These are phyloP conservation scores for Aspergillus aculeatus DNA, from an alignment of 2,329 filamentous ascomycete species.

Conservation along the genomic window DNA sequence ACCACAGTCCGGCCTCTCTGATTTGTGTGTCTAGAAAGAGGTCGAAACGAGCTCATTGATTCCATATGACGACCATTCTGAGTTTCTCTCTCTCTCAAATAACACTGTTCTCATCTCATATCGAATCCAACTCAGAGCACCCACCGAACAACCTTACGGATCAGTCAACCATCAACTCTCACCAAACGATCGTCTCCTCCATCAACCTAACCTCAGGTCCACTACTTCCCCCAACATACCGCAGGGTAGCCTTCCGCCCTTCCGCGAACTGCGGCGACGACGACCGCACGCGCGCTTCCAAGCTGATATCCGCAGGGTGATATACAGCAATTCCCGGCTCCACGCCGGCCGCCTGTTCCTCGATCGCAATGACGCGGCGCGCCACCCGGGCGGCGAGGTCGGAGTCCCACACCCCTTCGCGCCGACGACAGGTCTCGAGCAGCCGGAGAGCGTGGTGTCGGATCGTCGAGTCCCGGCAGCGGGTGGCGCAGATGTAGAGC, in stretches of 20 bases:
- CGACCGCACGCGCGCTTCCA: background rate
- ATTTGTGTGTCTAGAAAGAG: no score
- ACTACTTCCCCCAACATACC: background rate
- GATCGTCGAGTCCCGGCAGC: conserved; percentile 5
- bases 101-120: no score
- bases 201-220: background rate
- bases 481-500: conserved; percentile 9
- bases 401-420: conserved; percentile 17
- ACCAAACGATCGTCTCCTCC: background rate
- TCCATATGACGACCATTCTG: no score
- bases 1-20: no score
- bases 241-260: background rate
- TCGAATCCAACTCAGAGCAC: no score
- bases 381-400: conserved; percentile 4
- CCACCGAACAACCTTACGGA: no score
- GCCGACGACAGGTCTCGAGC: conserved; percentile 9
- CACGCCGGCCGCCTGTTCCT: background rate
- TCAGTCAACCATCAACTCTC: no score
- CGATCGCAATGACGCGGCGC: background rate
- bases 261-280: background rate
- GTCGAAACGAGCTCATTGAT: no score
- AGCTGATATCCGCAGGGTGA: background rate
- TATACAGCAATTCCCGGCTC: background rate
- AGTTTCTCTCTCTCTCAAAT: no score
- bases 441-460: conserved; percentile 9